Percentiles rank a stretch among this genome's conserved stretches.
These are phyloP conservation scores for Penicillium sp. DNA, from an alignment of 2,329 filamentous ascomycete genomes.

Conservation along the genomic window DNA sequence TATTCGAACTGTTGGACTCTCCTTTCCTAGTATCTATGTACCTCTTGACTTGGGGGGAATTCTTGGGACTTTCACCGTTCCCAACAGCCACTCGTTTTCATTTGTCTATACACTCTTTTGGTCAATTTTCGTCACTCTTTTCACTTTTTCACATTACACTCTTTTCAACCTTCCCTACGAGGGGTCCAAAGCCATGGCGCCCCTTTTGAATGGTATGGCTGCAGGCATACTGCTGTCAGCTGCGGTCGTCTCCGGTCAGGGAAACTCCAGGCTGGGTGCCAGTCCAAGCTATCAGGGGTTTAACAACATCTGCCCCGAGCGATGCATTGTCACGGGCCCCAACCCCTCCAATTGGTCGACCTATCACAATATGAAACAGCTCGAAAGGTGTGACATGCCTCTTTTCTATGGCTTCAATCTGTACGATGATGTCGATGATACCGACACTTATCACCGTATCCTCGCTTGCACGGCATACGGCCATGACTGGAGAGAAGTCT, in stretches of 20 bases:
- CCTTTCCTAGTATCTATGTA: neutral
- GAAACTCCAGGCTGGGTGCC: neutral
- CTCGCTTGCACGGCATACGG: slow-evolving; percentile 31
- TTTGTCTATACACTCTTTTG: neutral
- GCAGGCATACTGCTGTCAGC: neutral
- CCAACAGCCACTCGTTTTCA: neutral
- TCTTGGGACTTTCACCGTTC: neutral
- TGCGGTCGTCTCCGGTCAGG: neutral
- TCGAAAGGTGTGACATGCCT: slow-evolving; percentile 29
- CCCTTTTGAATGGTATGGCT: neutral
- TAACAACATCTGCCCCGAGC: slow-evolving; percentile 17
- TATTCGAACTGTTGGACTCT: no score
- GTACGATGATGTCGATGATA: slow-evolving; percentile 35
- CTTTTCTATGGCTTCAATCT: slow-evolving; percentile 39
- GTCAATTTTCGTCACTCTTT: no score
- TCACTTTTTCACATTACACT: no score
- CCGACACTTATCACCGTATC: slow-evolving; percentile 29
- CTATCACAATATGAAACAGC: slow-evolving; percentile 22
- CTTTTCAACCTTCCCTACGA: neutral
- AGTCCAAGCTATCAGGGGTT: slow-evolving; percentile 16
- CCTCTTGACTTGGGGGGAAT: neutral
- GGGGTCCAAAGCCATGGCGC: neutral
- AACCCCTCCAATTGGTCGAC: slow-evolving; percentile 21
- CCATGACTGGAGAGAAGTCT: neutral
- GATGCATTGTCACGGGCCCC: slow-evolving; percentile 19